Evolutionary conservation across 176 grass and related monocot species (phyloP).

Genomic region (Ensete ventricosum): DNA sequence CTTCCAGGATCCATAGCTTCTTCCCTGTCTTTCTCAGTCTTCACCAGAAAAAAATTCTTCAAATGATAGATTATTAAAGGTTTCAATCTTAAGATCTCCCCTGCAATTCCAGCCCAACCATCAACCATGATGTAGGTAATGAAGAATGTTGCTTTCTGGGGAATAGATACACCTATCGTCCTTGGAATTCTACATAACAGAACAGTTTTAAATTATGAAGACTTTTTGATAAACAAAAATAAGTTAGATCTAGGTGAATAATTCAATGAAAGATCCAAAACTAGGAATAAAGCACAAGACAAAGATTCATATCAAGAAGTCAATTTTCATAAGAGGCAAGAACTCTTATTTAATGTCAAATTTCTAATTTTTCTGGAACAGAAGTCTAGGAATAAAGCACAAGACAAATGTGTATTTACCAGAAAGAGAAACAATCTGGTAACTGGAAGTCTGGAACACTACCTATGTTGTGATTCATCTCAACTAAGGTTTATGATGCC

Average conservation of each 20-base stretch:
- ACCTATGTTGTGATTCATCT: no score
- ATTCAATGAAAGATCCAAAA: background rate
- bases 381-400: background rate
- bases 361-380: background rate
- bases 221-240: background rate
- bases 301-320: background rate
- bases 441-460: no score
- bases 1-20: slow-evolving; percentile 19
- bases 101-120: slow-evolving; percentile 23
- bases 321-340: background rate
- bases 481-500: no score
- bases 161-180: slow-evolving; percentile 16
- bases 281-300: no score
- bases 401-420: background rate
- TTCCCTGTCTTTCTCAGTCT: slow-evolving; percentile 17
- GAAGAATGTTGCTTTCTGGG: slow-evolving; percentile 19
- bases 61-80: slow-evolving; percentile 10
- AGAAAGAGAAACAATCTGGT: no score
- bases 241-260: background rate
- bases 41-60: slow-evolving; percentile 18
- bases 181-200: slow-evolving; percentile 12
- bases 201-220: background rate
- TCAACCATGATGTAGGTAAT: slow-evolving; percentile 19
- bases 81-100: slow-evolving; percentile 16
- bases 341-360: background rate